These are phyloP conservation scores for Candida nanaspora DNA, from an alignment of 805 yeast genomes.

Conservation along the genomic window DNA sequence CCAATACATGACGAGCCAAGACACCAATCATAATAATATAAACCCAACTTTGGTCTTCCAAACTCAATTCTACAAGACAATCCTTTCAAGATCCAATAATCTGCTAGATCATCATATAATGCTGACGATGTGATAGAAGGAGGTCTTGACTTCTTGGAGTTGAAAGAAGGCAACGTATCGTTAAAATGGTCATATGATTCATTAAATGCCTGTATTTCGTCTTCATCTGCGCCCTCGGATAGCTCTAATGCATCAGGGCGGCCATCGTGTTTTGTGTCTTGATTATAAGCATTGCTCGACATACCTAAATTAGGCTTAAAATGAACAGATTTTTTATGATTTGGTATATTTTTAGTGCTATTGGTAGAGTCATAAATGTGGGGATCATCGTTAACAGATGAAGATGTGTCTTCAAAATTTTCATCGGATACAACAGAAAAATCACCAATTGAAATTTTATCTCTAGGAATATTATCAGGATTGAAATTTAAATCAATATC, in stretches of 20 bases:
- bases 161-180: not conserved
- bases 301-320: conserved; percentile 1
- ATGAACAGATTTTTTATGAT: not conserved
- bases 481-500: conserved; percentile 39
- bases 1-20: conserved; percentile 34
- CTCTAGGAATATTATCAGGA: not conserved
- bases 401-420: not conserved
- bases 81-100: conserved; percentile 26
- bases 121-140: conserved; percentile 16
- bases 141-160: not conserved
- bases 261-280: no score
- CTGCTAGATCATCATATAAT: conserved; percentile 24
- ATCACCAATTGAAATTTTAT: not conserved
- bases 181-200: not conserved
- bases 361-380: not conserved
- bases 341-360: not conserved
- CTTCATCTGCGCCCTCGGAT: not conserved
- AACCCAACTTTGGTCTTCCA: conserved; percentile 50
- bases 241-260: no score
- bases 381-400: no score
- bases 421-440: not conserved
- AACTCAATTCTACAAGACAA: conserved; percentile 25
- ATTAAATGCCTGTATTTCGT: not conserved
- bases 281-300: not conserved
- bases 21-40: conserved; percentile 53